These are phyloP conservation scores for Dactylonectria estremocensis DNA, from an alignment of 2,329 filamentous ascomycete species.

Conservation along the genomic window DNA sequence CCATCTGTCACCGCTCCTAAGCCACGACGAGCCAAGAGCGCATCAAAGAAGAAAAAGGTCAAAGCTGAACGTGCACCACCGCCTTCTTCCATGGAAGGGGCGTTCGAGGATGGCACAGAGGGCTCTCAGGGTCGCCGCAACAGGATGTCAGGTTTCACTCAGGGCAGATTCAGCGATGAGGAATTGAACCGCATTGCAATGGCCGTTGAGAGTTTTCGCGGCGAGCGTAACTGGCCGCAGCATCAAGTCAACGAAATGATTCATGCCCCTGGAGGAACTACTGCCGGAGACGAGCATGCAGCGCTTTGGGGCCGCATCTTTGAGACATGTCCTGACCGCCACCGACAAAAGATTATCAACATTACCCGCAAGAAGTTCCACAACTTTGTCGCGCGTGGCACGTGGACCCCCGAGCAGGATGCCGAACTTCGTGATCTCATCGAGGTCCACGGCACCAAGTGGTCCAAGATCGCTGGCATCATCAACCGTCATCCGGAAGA, in stretches of 20 bases:
- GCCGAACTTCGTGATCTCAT: constrained; percentile 55
- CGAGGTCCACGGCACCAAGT: constrained; percentile 63
- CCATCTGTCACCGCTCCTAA: constrained; percentile 53
- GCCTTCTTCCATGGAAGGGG: constrained; percentile 43
- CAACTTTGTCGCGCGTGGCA: constrained; percentile 71
- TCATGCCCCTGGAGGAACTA: constrained; percentile 54
- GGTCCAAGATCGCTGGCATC: constrained; percentile 72
- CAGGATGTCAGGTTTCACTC: constrained; percentile 49
- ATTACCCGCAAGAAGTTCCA: constrained; percentile 76
- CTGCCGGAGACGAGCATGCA: constrained; percentile 53
- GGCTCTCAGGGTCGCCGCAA: constrained; percentile 41
- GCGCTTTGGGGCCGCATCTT: constrained; percentile 68
- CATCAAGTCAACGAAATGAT: constrained; percentile 64
- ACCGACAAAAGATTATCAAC: constrained; percentile 69
- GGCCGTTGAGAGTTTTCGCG: constrained; percentile 62
- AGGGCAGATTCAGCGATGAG: constrained; percentile 61
- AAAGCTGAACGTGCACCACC: constrained; percentile 36
- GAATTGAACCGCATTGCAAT: constrained; percentile 60
- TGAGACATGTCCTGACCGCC: constrained; percentile 64
- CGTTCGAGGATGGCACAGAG: constrained; percentile 38
- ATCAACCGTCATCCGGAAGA: constrained; percentile 77
- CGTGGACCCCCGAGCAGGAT: constrained; percentile 58
- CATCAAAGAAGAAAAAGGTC: constrained; percentile 46
- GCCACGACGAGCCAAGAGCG: constrained; percentile 50
- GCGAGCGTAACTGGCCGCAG: constrained; percentile 60